phyloP scores from a whole-genome alignment of 371 early-diverging fungal species.

The Mortierella sp. region DNA sequence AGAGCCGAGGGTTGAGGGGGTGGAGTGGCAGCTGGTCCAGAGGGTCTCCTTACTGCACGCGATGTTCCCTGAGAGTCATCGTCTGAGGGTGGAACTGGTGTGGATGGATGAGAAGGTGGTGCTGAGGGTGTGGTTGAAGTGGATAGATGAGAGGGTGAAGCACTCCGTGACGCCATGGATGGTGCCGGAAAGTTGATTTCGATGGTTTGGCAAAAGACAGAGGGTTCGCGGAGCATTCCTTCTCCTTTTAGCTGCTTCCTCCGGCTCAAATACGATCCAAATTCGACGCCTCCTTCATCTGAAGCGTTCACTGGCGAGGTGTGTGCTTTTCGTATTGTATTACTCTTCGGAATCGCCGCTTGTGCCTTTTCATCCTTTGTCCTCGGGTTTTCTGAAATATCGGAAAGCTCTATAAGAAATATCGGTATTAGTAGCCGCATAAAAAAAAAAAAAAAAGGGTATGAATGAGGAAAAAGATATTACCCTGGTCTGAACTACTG shows the following conservation, averaged over 20 bases:
- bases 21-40: too few relatives aligned
- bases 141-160: not conserved
- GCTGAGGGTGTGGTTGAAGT: not conserved
- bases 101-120: not conserved
- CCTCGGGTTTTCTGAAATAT: conserved; percentile 18
- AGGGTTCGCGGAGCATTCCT: conserved; percentile 37
- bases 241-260: conserved; percentile 38
- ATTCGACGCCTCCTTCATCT: conserved; percentile 7
- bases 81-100: not conserved
- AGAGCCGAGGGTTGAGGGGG: not conserved
- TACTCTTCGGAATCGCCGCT: not conserved
- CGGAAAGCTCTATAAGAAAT: conserved; percentile 25
- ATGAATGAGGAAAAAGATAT: too few relatives aligned
- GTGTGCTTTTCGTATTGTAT: conserved; percentile 23
- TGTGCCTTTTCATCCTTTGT: conserved; percentile 5
- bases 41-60: too few relatives aligned
- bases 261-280: conserved; percentile 14
- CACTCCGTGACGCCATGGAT: not conserved
- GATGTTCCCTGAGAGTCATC: not conserved
- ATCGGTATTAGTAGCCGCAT: too few relatives aligned
- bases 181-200: conserved; percentile 45
- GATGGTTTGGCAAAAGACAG: conserved; percentile 41
- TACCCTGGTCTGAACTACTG: too few relatives aligned
- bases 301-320: conserved; percentile 25
- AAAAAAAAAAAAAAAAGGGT: too few relatives aligned